phyloP scores from a whole-genome alignment of 2,329 filamentous ascomycete genomes.

The Aureobasidium sp. region DNA sequence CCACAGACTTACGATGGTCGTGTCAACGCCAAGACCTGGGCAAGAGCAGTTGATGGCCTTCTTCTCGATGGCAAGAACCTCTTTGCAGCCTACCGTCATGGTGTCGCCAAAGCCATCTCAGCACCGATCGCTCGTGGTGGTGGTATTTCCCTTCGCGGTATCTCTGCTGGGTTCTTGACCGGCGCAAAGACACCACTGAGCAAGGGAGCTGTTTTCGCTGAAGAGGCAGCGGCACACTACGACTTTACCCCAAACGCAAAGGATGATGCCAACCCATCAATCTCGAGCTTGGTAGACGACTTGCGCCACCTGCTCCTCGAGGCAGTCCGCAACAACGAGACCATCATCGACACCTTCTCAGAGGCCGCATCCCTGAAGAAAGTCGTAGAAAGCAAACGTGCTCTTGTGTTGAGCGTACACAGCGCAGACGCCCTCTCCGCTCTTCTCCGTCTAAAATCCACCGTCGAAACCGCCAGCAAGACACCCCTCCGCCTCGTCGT shows the following conservation, averaged over 20 bases:
- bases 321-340: conserved; percentile 36
- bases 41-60: conserved; percentile 44
- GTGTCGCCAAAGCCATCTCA: conserved; percentile 31
- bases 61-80: conserved; percentile 32
- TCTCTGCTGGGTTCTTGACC: conserved; percentile 29
- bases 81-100: conserved; percentile 28
- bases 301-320: conserved; percentile 47
- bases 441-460: conserved; percentile 49
- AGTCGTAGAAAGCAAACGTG: conserved; percentile 46
- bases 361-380: conserved; percentile 44
- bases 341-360: conserved; percentile 29
- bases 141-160: conserved; percentile 25
- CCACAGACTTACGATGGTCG: conserved; percentile 37
- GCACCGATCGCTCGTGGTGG: conserved; percentile 26
- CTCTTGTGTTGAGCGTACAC: conserved; percentile 51
- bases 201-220: conserved; percentile 31
- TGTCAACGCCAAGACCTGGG: conserved; percentile 45
- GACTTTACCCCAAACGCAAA: conserved; percentile 45
- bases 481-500: conserved; percentile 45
- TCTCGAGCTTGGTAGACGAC: conserved; percentile 45
- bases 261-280: conserved; percentile 36
- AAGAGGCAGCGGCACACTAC: conserved; percentile 34
- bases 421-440: conserved; percentile 55
- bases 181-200: conserved; percentile 27
- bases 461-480: conserved; percentile 40